Percentiles rank a stretch among this genome's conserved stretches.
Evolutionary conservation across 169 alveolate genomes (phyloP).

Genomic region (Cryptosporidium tyzzeri): DNA sequence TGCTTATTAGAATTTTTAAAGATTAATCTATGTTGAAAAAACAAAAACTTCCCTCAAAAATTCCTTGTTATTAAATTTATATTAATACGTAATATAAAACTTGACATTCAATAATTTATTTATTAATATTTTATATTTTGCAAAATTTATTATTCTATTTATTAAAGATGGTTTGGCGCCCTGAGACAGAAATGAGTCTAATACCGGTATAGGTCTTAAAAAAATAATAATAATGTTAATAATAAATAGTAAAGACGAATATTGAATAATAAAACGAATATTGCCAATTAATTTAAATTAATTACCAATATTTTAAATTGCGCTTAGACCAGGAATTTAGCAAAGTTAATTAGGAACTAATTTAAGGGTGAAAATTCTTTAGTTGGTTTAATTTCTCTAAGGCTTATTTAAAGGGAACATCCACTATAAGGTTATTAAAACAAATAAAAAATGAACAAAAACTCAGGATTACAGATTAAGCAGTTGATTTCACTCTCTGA

Average conservation of each 20-base stretch:
- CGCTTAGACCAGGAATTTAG: slow-evolving; percentile 6
- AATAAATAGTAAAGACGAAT: slow-evolving; percentile 7
- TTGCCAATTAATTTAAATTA: not conserved
- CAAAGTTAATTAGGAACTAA: slow-evolving; percentile 1
- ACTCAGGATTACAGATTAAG: slow-evolving; percentile 36
- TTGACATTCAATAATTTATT: not conserved
- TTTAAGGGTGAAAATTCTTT: not conserved
- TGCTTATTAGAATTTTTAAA: no score
- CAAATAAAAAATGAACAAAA: slow-evolving; percentile 38
- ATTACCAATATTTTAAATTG: not conserved
- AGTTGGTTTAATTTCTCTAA: slow-evolving; percentile 1
- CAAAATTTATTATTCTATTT: not conserved
- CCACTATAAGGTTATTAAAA: not conserved
- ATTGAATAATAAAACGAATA: slow-evolving; percentile 13
- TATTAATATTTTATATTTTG: not conserved
- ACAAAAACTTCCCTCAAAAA: not conserved
- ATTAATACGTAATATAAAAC: not conserved
- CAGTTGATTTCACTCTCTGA: slow-evolving; percentile 79
- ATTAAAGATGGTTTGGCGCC: slow-evolving; percentile 2
- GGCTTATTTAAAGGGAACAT: not conserved
- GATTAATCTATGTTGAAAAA: no score
- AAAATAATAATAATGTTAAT: not conserved
- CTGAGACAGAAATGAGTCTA: slow-evolving; percentile 34
- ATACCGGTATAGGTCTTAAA: slow-evolving; percentile 25
- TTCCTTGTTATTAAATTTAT: no score